Percentiles rank a stretch among this genome's conserved stretches.
Evolutionary conservation across 73 alveolate species (phyloP).

Genomic region (Stentor coeruleus): DNA sequence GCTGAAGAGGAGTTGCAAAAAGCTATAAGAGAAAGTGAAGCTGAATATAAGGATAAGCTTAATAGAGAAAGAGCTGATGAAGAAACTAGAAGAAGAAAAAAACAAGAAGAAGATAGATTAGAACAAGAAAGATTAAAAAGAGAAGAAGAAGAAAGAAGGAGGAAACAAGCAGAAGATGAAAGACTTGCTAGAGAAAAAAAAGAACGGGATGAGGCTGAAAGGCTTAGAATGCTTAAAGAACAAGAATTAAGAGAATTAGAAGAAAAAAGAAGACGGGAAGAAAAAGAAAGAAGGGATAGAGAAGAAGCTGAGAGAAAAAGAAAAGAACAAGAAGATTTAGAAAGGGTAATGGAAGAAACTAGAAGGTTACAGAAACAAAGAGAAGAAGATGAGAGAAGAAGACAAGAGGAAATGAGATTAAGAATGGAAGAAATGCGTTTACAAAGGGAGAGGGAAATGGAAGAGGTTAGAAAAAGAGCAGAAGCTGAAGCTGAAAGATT

Average conservation of each 20-base stretch:
- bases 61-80: not conserved
- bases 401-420: no score
- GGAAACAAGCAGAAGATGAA: not conserved
- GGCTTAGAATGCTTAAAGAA: not conserved
- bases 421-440: no score
- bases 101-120: not conserved
- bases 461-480: not conserved
- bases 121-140: not conserved
- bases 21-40: conserved; percentile 36
- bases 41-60: not conserved
- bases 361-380: no score
- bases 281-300: not conserved
- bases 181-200: not conserved
- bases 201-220: not conserved
- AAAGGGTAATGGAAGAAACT: not conserved
- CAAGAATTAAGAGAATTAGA: no score
- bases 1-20: conserved; percentile 40
- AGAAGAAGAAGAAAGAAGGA: not conserved
- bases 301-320: not conserved
- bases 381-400: no score
- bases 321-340: not conserved
- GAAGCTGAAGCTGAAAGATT: not conserved
- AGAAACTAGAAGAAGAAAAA: not conserved
- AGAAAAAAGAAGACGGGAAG: not conserved
- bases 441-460: not conserved